A percentile compares a stretch with the other conserved stretches of the same genome.
Evolutionary conservation across 805 yeast genomes (phyloP).

Genomic region (Zygosaccharomyces rouxii): DNA sequence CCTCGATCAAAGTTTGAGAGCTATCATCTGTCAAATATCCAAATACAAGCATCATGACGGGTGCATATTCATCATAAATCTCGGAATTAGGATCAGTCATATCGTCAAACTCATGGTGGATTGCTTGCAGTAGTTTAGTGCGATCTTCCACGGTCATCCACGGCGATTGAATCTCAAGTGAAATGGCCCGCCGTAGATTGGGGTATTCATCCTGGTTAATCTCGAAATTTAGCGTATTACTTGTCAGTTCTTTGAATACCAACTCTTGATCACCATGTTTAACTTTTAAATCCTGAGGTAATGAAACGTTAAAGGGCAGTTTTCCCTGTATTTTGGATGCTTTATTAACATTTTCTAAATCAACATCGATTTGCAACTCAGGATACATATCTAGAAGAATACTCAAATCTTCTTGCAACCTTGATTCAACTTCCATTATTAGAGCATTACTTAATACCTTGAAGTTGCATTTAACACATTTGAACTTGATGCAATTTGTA

Average conservation of each 20-base stretch:
- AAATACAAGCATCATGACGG: constrained; percentile 42
- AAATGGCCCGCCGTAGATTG: constrained; percentile 12
- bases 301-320: constrained; percentile 17
- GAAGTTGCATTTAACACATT: background rate
- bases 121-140: constrained; percentile 12
- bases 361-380: constrained; percentile 18
- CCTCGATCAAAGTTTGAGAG: constrained; percentile 14
- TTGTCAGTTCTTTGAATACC: constrained; percentile 12
- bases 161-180: constrained; percentile 25
- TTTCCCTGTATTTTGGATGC: constrained; percentile 12
- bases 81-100: constrained; percentile 17
- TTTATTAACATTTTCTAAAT: background rate
- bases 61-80: constrained; percentile 22
- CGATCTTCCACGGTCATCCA: constrained; percentile 32
- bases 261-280: constrained; percentile 9
- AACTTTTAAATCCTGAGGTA: constrained; percentile 14
- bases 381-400: constrained; percentile 33
- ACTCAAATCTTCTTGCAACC: constrained; percentile 21
- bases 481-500: background rate
- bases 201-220: constrained; percentile 22
- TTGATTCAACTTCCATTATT: constrained; percentile 6
- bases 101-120: constrained; percentile 36
- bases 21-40: constrained; percentile 37
- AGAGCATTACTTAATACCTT: background rate
- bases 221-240: constrained; percentile 16